phyloP scores from a whole-genome alignment of 208 protist species.

The Leishmania martiniquensis region DNA sequence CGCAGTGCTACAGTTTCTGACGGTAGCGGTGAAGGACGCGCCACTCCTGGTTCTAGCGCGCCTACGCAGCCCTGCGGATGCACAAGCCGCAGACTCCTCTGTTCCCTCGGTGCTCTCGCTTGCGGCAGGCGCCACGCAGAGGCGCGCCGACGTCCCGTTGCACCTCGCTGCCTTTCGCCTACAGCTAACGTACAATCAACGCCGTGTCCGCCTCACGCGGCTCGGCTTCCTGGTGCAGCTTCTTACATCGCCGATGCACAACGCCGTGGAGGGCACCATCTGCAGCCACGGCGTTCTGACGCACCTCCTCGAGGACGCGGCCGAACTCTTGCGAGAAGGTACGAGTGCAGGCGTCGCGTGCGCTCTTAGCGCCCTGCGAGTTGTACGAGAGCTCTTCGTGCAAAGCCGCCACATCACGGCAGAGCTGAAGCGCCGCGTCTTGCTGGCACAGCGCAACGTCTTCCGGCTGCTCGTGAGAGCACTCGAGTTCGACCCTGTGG shows the following conservation, averaged over 20 bases:
- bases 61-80: conserved; percentile 46
- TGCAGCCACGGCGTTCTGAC: conserved; percentile 83
- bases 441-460: conserved; percentile 83
- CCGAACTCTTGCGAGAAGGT: conserved; percentile 83
- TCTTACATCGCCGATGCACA: conserved; percentile 47
- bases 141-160: conserved; percentile 60
- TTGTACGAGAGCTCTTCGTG: conserved; percentile 76
- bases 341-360: conserved; percentile 55
- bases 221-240: conserved; percentile 76
- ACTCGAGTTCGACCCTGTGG: conserved; percentile 63
- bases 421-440: conserved; percentile 58
- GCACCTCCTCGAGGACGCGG: conserved; percentile 82
- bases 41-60: conserved; percentile 74
- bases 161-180: conserved; percentile 70
- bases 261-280: conserved; percentile 39
- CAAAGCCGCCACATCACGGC: conserved; percentile 43
- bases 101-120: not conserved
- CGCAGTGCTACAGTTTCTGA: conserved; percentile 71
- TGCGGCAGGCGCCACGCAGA: not conserved
- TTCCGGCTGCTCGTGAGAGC: conserved; percentile 84
- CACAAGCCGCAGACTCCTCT: not conserved
- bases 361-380: conserved; percentile 50
- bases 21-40: conserved; percentile 48
- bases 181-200: conserved; percentile 81
- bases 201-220: conserved; percentile 68